Evolutionary conservation across 345 rosid genomes (phyloP), one percentile per base, ranked within the genome.

Genomic region (Cochlearia excelsa): DNA sequence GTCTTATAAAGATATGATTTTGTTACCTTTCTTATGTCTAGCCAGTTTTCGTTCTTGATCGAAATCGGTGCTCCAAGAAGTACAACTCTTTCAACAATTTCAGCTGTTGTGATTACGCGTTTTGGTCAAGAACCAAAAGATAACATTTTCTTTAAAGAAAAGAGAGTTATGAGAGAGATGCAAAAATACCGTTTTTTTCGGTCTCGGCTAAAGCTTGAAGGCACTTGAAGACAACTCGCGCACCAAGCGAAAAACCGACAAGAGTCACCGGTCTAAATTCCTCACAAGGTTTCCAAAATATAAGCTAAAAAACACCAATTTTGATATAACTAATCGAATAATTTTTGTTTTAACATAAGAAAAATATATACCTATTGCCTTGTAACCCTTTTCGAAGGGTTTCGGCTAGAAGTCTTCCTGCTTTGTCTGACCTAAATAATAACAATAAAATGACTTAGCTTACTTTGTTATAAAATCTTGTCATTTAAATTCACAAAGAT

Each of bases 261-360:
- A 93, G 91, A 2, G 95, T 93, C 74, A 89, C 95, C 37, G 99
- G 99, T 85, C 99, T 92, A 72, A 62, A 61, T 87, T 90, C 59
- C 74, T 61, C 68, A 79, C 84, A 80, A 76, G 31, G 58, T 67
- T 63, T 54, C 7, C 1, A 11, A 9, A 34, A 7, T 16, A 16
- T 16, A 16, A 16, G 23, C 23, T 0, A 16, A 16, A 16, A 16
- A 16, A 16, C 23, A 16, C 23, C 23, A 16, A 16, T 16, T 16
- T 16, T 16, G 23, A 16, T 16, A 16, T 16, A 16, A 16, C 23
- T 16, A 16, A 16, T 16, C 23, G 23, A 16, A 16, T 16, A 16
- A 16, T 38, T 4, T 30, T 59, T 6, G 29, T 30, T 34, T 6
- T 6, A 34, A 3, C 37, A 34, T 34, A 3, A 26, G 51, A 52